These are phyloP conservation scores for Wilhelminamyces savonicus DNA, from an alignment of 805 yeast genomes.

Conservation along the genomic window DNA sequence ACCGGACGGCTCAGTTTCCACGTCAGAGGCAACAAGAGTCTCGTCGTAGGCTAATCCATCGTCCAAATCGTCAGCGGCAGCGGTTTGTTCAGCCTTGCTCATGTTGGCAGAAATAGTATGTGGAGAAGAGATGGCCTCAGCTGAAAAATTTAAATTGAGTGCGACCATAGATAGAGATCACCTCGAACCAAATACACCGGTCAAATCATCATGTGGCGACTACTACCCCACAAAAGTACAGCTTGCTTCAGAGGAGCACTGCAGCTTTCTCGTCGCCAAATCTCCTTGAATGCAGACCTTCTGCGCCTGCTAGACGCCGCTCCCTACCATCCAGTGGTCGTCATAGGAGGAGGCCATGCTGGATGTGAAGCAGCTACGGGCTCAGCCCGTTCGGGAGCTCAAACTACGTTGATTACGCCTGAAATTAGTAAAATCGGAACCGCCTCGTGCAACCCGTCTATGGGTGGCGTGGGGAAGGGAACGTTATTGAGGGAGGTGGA, in stretches of 20 bases:
- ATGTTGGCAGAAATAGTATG: too few species aligned
- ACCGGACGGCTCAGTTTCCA: conserved; percentile 24
- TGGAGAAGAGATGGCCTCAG: too few species aligned
- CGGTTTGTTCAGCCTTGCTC: not conserved
- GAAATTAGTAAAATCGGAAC: conserved; percentile 72
- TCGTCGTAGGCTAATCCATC: conserved; percentile 73
- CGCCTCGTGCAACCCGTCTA: conserved; percentile 94
- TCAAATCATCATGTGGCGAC: too few species aligned
- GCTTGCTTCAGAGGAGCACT: too few species aligned
- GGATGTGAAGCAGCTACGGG: conserved; percentile 98
- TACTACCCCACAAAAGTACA: too few species aligned
- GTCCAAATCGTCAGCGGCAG: conserved; percentile 65
- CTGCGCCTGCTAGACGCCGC: too few species aligned
- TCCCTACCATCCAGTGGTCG: conserved; percentile 59
- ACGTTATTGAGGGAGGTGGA: conserved; percentile 88
- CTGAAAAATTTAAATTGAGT: too few species aligned
- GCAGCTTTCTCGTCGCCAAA: too few species aligned
- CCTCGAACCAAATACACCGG: too few species aligned
- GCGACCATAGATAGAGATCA: too few species aligned
- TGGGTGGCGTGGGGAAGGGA: conserved; percentile 99
- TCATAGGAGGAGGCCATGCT: conserved; percentile 98
- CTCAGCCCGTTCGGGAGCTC: conserved; percentile 75
- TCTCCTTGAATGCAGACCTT: too few species aligned
- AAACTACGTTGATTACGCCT: conserved; percentile 74
- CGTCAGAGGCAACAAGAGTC: conserved; percentile 36